These are phyloP conservation scores for Solanum lycopersicoides DNA, from an alignment of 257 asterid species.

Conservation along the genomic window DNA sequence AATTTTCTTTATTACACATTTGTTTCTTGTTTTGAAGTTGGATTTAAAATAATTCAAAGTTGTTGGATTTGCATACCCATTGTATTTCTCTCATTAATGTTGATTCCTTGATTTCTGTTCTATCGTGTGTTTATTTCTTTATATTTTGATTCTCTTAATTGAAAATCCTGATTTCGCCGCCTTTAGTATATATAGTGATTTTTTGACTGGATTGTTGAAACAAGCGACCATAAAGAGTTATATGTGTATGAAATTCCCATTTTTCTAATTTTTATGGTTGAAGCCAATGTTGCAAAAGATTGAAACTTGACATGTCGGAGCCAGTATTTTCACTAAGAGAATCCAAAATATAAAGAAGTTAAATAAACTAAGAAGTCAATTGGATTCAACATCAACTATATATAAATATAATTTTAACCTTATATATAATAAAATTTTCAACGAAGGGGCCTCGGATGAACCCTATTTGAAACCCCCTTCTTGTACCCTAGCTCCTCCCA, in stretches of 20 bases:
- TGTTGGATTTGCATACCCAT: background rate
- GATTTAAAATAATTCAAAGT: background rate
- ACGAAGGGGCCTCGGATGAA: background rate
- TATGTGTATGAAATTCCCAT: background rate
- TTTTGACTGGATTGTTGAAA: background rate
- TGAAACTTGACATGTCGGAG: background rate
- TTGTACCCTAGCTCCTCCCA: background rate
- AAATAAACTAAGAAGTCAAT: background rate
- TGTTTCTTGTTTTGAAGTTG: background rate
- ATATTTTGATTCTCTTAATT: background rate
- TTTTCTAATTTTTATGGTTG: background rate
- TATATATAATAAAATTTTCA: background rate
- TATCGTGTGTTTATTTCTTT: background rate
- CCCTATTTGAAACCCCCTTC: background rate
- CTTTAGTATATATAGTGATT: background rate
- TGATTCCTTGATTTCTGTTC: background rate
- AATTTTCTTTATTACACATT: background rate
- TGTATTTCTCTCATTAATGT: background rate
- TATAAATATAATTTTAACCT: background rate
- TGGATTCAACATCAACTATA: background rate
- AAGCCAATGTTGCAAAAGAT: background rate
- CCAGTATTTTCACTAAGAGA: background rate
- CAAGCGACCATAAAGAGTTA: background rate
- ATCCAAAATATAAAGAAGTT: background rate
- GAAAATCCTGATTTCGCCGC: accelerated